phyloP scores from a whole-genome alignment of 768 basidiomycete species.

The Lactarius indigo region DNA sequence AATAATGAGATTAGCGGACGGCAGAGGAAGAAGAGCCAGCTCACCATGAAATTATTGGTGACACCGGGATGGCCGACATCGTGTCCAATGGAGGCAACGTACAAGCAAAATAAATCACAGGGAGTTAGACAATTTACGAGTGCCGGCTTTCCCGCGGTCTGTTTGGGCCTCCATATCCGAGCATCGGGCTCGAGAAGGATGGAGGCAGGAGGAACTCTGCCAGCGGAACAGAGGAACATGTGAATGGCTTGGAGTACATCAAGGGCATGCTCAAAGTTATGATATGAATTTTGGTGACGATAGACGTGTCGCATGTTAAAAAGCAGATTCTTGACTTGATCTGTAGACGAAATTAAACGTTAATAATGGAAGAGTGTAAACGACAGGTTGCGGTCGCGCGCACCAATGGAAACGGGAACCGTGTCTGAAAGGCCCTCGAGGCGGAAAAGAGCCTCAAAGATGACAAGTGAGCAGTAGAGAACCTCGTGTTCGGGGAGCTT shows the following conservation, averaged over 20 bases:
- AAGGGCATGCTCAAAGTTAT: conserved; percentile 96
- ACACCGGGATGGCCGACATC: conserved; percentile 97
- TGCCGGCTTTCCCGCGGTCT: conserved; percentile 28
- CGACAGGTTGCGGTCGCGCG: conserved; percentile 31
- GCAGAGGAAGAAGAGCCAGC: conserved; percentile 29
- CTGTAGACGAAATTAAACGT: conserved; percentile 36
- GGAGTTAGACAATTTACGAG: conserved; percentile 43
- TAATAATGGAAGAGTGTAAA: neutral
- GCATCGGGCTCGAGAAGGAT: conserved; percentile 50
- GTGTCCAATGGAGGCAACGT: conserved; percentile 93
- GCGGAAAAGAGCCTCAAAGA: conserved; percentile 83
- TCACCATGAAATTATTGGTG: conserved; percentile 89
- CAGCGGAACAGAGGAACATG: conserved; percentile 74
- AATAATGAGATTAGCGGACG: conserved; percentile 12
- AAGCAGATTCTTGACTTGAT: conserved; percentile 72
- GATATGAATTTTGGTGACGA: conserved; percentile 88
- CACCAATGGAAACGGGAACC: conserved; percentile 56
- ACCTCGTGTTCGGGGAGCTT: conserved; percentile 79
- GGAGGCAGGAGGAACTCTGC: conserved; percentile 74
- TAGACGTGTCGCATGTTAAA: conserved; percentile 90
- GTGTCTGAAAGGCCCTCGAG: conserved; percentile 69
- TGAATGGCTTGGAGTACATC: conserved; percentile 95
- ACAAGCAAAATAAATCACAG: conserved; percentile 78
- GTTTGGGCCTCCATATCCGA: conserved; percentile 38
- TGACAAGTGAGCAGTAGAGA: conserved; percentile 70